Conservation (phyloP, 2,329 filamentous ascomycete genomes). For the Penicillium aurantiogriseum region DNA sequence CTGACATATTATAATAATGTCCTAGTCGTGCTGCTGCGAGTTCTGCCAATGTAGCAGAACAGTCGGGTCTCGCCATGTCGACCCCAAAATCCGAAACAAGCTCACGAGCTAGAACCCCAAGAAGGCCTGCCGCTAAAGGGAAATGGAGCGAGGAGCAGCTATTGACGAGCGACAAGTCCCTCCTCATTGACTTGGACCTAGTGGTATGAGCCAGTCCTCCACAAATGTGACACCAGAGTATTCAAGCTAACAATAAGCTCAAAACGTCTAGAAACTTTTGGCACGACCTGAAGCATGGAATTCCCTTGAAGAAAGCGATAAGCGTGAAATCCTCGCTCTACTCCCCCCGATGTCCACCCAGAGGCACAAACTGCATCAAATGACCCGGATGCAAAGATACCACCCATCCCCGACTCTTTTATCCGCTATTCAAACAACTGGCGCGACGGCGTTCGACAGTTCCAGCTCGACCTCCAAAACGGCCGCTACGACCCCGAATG, state of each 20-base stretch:
- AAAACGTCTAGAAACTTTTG: constrained; percentile 38
- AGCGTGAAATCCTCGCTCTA: constrained; percentile 39
- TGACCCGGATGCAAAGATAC: constrained; percentile 33
- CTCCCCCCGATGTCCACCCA: constrained; percentile 46
- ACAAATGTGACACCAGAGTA: background rate
- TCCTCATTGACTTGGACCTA: constrained; percentile 37
- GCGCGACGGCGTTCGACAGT: constrained; percentile 54
- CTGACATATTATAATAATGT: constrained; percentile 14
- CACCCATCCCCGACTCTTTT: constrained; percentile 42
- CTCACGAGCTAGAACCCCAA: constrained; percentile 32
- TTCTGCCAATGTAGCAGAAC: constrained; percentile 29
- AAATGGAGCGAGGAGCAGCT: constrained; percentile 41
- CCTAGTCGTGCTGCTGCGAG: constrained; percentile 21
- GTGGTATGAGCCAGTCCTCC: constrained; percentile 31
- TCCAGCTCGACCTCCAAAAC: constrained; percentile 54
- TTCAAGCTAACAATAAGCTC: background rate
- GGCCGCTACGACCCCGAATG: constrained; percentile 59
- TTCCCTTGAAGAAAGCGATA: constrained; percentile 42
- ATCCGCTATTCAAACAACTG: constrained; percentile 50
- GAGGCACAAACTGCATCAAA: constrained; percentile 28
- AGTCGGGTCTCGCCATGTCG: constrained; percentile 29
- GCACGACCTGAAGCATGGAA: constrained; percentile 43
- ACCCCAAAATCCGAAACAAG: constrained; percentile 17
- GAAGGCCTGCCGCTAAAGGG: constrained; percentile 34
- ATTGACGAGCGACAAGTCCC: constrained; percentile 40